A percentile compares a stretch with the other conserved stretches of the same genome.
Conservation (phyloP, 2,329 filamentous ascomycete species). For the Aspergillus unguis region DNA sequence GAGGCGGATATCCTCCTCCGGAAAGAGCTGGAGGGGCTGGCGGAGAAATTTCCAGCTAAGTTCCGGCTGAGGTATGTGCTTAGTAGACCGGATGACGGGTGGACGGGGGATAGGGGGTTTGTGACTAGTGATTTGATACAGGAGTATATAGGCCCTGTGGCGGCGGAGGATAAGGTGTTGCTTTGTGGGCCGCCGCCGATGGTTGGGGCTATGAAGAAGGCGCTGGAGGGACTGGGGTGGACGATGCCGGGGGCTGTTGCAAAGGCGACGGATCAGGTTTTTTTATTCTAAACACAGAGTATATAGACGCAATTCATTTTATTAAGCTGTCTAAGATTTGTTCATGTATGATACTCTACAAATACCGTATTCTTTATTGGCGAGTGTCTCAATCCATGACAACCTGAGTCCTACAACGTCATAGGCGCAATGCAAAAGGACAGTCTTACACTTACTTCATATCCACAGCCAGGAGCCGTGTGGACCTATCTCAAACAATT, state of each 20-base stretch:
- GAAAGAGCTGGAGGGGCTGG: conserved; percentile 54
- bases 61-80: conserved; percentile 57
- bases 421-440: no score
- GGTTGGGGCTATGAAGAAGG: conserved; percentile 55
- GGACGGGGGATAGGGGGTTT: conserved; percentile 52
- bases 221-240: conserved; percentile 44
- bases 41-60: conserved; percentile 50
- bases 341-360: no score
- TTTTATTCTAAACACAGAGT: not conserved
- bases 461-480: not conserved
- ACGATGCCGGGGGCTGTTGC: conserved; percentile 1
- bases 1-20: conserved; percentile 60
- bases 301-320: not conserved
- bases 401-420: no score
- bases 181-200: conserved; percentile 60
- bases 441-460: no score
- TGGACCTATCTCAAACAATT: not conserved
- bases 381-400: no score
- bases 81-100: conserved; percentile 46
- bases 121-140: conserved; percentile 51
- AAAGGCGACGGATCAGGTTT: conserved; percentile 1
- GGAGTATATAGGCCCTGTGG: conserved; percentile 16
- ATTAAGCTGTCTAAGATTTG: not conserved
- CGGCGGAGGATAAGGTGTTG: conserved; percentile 49
- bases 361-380: no score